Conservation (phyloP, 495 filamentous ascomycete species). For the Aspergillus bridgeri region DNA sequence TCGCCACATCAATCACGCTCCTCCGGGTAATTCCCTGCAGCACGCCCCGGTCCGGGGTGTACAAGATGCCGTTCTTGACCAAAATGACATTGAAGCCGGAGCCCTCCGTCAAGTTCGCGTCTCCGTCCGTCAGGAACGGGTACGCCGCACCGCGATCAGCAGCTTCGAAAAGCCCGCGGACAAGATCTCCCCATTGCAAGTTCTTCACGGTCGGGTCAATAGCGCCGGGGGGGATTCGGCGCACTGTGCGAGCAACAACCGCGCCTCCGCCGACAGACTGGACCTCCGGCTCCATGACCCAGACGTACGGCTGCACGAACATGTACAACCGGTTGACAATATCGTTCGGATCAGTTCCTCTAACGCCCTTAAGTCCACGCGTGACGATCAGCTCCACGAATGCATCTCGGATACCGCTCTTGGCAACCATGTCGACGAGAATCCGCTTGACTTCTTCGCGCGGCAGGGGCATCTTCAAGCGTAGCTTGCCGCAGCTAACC, state of each 20-base stretch:
- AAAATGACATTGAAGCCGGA: slow-evolving; percentile 30
- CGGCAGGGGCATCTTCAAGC: slow-evolving; percentile 29
- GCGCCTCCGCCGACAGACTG: slow-evolving; percentile 31
- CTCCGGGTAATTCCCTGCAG: slow-evolving; percentile 31
- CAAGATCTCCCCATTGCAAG: slow-evolving; percentile 39
- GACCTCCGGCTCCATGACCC: slow-evolving; percentile 36
- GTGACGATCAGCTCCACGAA: slow-evolving; percentile 42
- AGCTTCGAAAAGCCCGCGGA: slow-evolving; percentile 30
- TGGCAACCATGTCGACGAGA: slow-evolving; percentile 32
- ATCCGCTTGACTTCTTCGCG: slow-evolving; percentile 27
- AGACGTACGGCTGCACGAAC: slow-evolving; percentile 32
- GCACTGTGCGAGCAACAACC: slow-evolving; percentile 35
- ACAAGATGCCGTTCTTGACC: slow-evolving; percentile 26
- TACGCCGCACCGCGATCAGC: slow-evolving; percentile 26
- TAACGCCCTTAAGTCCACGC: slow-evolving; percentile 33
- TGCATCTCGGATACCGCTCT: slow-evolving; percentile 37
- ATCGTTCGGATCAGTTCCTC: slow-evolving; percentile 22
- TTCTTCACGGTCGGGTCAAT: slow-evolving; percentile 41
- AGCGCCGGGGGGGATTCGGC: slow-evolving; percentile 27
- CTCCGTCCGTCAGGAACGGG: slow-evolving; percentile 36
- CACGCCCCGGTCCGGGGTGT: slow-evolving; percentile 30
- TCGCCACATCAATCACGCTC: slow-evolving; percentile 32
- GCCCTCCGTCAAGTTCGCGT: slow-evolving; percentile 28
- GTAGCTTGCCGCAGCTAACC: slow-evolving; percentile 31
- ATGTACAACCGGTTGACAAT: slow-evolving; percentile 34